Percentiles rank a stretch among this genome's conserved stretches.
Conservation (phyloP, 495 filamentous ascomycete genomes). For the Apodospora peruviana region DNA sequence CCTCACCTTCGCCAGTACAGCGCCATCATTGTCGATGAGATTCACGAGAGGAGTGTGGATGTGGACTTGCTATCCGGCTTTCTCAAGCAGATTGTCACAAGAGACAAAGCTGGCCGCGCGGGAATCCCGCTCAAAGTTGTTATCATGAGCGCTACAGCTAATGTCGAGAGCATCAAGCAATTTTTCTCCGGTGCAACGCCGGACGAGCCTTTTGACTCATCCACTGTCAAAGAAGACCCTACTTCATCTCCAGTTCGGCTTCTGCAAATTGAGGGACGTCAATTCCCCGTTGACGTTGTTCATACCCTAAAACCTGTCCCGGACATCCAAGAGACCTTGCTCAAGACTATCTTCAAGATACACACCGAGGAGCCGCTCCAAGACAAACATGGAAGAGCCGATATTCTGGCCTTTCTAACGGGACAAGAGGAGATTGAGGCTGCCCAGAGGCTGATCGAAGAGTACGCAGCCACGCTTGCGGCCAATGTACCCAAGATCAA, state of each 20-base stretch:
- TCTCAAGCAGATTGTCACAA: constrained; percentile 63
- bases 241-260: constrained; percentile 30
- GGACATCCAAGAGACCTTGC: constrained; percentile 76
- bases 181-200: constrained; percentile 56
- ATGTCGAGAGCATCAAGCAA: constrained; percentile 66
- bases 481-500: constrained; percentile 66
- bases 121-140: constrained; percentile 78
- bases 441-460: constrained; percentile 72
- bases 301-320: constrained; percentile 72
- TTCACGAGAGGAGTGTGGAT: constrained; percentile 95
- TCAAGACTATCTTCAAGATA: constrained; percentile 83
- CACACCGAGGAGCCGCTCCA: constrained; percentile 83
- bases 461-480: constrained; percentile 65
- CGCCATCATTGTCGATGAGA: constrained; percentile 89
- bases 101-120: constrained; percentile 54
- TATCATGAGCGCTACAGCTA: constrained; percentile 95
- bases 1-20: constrained; percentile 79
- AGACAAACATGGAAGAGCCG: constrained; percentile 48
- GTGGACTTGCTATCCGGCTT: constrained; percentile 90
- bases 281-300: constrained; percentile 75
- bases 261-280: constrained; percentile 80
- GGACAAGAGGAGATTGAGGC: constrained; percentile 90
- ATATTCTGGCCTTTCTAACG: constrained; percentile 88
- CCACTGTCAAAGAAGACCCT: background rate
- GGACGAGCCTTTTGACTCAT: background rate